Base-by-base conservation (phyloP, 148 eudicot genomes). In the Salicornia ramosissima region DNA sequence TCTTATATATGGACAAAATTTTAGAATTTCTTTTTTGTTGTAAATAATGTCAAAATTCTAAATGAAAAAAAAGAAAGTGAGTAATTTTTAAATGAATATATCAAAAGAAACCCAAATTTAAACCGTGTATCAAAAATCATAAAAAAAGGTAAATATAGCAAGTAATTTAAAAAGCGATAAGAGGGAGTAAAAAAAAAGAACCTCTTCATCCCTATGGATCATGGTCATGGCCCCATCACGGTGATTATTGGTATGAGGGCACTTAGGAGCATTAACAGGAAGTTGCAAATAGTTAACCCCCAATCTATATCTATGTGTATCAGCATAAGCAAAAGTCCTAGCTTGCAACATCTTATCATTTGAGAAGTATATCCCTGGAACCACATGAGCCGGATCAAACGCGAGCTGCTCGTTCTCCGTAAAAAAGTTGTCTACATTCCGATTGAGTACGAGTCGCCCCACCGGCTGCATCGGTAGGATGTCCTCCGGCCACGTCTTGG, bases 161-260 rank as follows among this genome's bases (percentile, higher is more conserved):
- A n/a, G n/a, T n/a, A n/a, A n/a, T n/a, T n/a, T n/a, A n/a, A n/a
- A n/a, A n/a, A n/a, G n/a, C n/a, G n/a, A n/a, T n/a, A n/a, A n/a
- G n/a, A n/a, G n/a, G n/a, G n/a, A n/a, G n/a, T n/a, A n/a, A n/a
- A n/a, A n/a, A n/a, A n/a, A n/a, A n/a, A n/a, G 26, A 80, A 91
- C 98, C 94, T 92, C 98, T 82, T 92, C 98, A 80, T 92, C 94
- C 76, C 98, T 81, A 78, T 86, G 91, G 87, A 92, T 82, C 74
- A 92, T 87, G 77, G 88, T 92, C 96, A 92, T 92, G 75, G 81
- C 77, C 26, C 98, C 98, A 0, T 92, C 98, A 66, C 90, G 80
- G 68, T 92, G 98, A 84, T 90, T 88, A 72, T 92, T 92, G 79
- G 88, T 92, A 76, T 92, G 94, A 67, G 94, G 84, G 75, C 86